phyloP scores from a whole-genome alignment of 2,329 filamentous ascomycete genomes.

The Phoma sp. region DNA sequence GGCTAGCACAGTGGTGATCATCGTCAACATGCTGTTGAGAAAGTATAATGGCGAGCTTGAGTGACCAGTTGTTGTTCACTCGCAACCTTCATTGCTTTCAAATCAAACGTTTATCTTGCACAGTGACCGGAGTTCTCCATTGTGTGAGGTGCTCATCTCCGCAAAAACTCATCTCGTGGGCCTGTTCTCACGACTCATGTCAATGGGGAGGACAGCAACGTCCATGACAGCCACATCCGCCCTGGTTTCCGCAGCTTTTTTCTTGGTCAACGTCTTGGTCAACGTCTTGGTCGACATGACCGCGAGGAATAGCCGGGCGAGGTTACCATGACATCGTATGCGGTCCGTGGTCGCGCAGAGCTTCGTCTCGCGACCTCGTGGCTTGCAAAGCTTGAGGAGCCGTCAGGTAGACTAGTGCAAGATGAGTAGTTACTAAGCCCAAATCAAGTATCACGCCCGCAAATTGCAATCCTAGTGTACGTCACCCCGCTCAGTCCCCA shows the following conservation, averaged over 20 bases:
- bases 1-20: slow-evolving; percentile 2
- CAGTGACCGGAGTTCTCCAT: not conserved
- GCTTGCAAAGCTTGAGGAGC: slow-evolving; percentile 14
- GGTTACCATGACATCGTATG: slow-evolving; percentile 8
- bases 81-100: not conserved
- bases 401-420: slow-evolving; percentile 3
- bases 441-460: slow-evolving; percentile 2
- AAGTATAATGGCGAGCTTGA: not conserved
- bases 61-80: not conserved
- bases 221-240: slow-evolving; percentile 11
- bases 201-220: slow-evolving; percentile 8
- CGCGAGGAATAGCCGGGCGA: slow-evolving; percentile 5
- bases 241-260: not conserved
- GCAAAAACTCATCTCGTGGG: not conserved
- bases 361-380: slow-evolving; percentile 19
- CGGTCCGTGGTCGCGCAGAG: slow-evolving; percentile 10
- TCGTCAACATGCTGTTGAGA: not conserved
- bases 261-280: slow-evolving; percentile 1
- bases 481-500: slow-evolving; percentile 10
- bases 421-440: not conserved
- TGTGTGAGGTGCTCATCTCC: slow-evolving; percentile 1
- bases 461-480: slow-evolving; percentile 4
- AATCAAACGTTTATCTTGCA: not conserved
- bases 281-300: not conserved
- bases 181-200: slow-evolving; percentile 9